These are phyloP conservation scores for Gnomoniopsis smithogilvyi DNA, from an alignment of 2,329 filamentous ascomycete genomes.

Conservation along the genomic window DNA sequence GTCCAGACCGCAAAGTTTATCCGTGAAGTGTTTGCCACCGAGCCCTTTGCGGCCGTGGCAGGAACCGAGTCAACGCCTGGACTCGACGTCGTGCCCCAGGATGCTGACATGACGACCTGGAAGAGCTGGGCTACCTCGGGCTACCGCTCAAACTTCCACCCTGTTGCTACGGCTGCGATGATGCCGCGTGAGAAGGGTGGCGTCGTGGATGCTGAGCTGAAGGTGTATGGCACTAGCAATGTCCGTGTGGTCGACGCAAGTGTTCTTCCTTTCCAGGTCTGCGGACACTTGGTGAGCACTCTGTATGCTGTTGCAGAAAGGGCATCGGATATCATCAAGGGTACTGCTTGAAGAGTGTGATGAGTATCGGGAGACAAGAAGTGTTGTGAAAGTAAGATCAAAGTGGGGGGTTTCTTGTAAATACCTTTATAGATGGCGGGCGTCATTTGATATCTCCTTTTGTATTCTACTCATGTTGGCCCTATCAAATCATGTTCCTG, in stretches of 20 bases:
- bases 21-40: slow-evolving; percentile 19
- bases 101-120: background rate
- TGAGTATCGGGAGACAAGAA: background rate
- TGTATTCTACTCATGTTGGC: no score
- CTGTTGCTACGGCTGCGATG: slow-evolving; percentile 37
- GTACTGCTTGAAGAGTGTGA: background rate
- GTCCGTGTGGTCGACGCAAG: slow-evolving; percentile 41
- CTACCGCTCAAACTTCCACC: slow-evolving; percentile 35
- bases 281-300: slow-evolving; percentile 38
- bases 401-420: no score
- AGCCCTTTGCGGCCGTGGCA: slow-evolving; percentile 12
- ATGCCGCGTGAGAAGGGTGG: slow-evolving; percentile 35
- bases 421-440: no score
- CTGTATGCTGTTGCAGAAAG: slow-evolving; percentile 48
- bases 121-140: background rate
- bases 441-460: no score
- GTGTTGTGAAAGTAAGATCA: background rate
- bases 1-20: slow-evolving; percentile 28
- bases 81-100: slow-evolving; percentile 9
- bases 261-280: slow-evolving; percentile 35
- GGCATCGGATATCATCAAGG: slow-evolving; percentile 21
- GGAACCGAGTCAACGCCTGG: slow-evolving; percentile 18
- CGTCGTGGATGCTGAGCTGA: slow-evolving; percentile 36
- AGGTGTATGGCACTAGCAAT: slow-evolving; percentile 39
- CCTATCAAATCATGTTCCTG: no score